Evolutionary conservation across 2,329 filamentous ascomycete species (phyloP), one percentile per base, ranked within the genome.

Genomic region (Ophiostoma perfectum): DNA sequence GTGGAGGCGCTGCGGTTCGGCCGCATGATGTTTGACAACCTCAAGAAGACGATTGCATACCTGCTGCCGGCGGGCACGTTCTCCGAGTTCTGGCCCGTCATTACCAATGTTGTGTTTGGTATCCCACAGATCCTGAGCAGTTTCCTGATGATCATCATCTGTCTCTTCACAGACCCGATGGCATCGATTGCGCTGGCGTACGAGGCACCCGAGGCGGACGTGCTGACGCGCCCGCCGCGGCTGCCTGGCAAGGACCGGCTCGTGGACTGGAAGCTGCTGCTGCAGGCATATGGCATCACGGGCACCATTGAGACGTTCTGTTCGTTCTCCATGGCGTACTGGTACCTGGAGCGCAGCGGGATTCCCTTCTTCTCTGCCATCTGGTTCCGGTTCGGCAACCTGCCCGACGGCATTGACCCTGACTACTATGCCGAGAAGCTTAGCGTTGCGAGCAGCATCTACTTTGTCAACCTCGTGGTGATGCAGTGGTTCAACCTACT

Each of bases 401-500:
- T 83, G 4, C 84, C 83, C 9, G 80, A 73, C 68, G 79, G 75
- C 74, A 81, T 85, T 11, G 82, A 84, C 66, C 77, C 82, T 1
- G 84, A 85, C 63, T 83, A 82, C 68, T 85, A 88, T 73, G 79
- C 78, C 0, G 76, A 79, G 41, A 82, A 85, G 71, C 78, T 90
- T 38, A 89, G 88, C 71, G 82, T 84, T 70, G 89, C 89, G 0
- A 89, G 85, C 49, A 90, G 87, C 16, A 88, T 94, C 70, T 93
- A 93, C 77, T 93, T 93, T 73, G 85, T 93, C 72, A 93, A 88
- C 70, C 80, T 94, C 36, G 90, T 94, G 2, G 87, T 93, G 65
- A 92, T 93, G 89, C 89, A 91, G 81, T 88, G 88, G 81, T 92
- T 92, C 81, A 91, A 90, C 75, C 80, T 93, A 4, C 83, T 93